Conservation (phyloP, 2,329 filamentous ascomycete genomes). For the Fusarium transvaalense region DNA sequence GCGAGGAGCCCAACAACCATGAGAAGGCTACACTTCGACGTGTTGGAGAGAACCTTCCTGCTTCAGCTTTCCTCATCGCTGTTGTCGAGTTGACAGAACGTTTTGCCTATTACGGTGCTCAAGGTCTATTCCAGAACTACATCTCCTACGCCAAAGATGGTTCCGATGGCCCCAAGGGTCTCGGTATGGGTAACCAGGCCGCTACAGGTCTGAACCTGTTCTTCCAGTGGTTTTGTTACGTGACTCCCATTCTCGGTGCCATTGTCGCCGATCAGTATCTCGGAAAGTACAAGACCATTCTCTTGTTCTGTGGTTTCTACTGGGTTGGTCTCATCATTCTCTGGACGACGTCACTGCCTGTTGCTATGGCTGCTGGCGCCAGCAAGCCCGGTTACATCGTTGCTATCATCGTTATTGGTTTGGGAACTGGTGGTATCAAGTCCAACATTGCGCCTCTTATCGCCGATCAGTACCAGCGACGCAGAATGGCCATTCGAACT, state of each 20-base stretch:
- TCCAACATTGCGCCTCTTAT: constrained; percentile 71
- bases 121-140: constrained; percentile 69
- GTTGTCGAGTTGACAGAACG: constrained; percentile 68
- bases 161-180: constrained; percentile 60
- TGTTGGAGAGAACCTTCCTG: constrained; percentile 66
- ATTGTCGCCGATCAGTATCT: constrained; percentile 70
- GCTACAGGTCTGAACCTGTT: constrained; percentile 68
- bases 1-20: constrained; percentile 64
- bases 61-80: constrained; percentile 68
- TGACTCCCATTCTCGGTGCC: constrained; percentile 62
- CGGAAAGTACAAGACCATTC: constrained; percentile 72
- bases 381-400: constrained; percentile 65
- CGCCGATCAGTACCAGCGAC: constrained; percentile 74
- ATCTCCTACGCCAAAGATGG: constrained; percentile 55
- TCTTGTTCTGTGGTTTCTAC: constrained; percentile 69
- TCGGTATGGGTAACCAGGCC: constrained; percentile 67
- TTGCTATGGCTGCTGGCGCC: constrained; percentile 53
- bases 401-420: constrained; percentile 71
- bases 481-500: constrained; percentile 62
- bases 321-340: constrained; percentile 68
- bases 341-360: constrained; percentile 62
- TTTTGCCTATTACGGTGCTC: constrained; percentile 69
- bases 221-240: constrained; percentile 66
- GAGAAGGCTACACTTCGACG: constrained; percentile 65
- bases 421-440: constrained; percentile 78